A percentile compares a stretch with the other conserved stretches of the same genome.
Evolutionary conservation across 495 filamentous ascomycete genomes (phyloP).

Genomic region (Aspergillus ellipticus): DNA sequence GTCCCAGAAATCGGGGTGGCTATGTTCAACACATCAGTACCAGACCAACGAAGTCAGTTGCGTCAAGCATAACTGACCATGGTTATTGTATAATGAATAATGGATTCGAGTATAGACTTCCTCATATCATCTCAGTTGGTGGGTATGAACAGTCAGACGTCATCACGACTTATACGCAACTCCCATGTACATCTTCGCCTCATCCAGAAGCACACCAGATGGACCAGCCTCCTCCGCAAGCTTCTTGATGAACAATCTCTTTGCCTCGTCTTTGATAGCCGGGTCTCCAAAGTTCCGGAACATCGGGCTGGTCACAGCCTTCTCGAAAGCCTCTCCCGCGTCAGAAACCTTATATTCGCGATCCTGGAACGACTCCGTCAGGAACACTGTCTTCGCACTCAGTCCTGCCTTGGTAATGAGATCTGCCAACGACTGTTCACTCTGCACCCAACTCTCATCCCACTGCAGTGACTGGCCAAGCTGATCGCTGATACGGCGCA

Average conservation of each 20-base stretch:
- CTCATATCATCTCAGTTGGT: too few species aligned
- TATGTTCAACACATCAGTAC: too few species aligned
- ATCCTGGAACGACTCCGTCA: neutral
- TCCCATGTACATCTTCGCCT: slow-evolving; percentile 11
- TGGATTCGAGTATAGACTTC: too few species aligned
- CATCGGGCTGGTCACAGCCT: slow-evolving; percentile 6
- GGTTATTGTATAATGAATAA: too few species aligned
- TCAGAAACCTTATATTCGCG: neutral
- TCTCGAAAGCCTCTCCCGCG: slow-evolving; percentile 3
- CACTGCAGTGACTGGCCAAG: slow-evolving; percentile 6
- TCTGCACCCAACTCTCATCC: slow-evolving; percentile 10
- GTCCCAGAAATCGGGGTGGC: too few species aligned
- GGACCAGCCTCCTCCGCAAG: neutral
- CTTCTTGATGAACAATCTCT: slow-evolving; percentile 4
- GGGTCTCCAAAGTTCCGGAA: slow-evolving; percentile 8
- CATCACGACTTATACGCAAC: neutral
- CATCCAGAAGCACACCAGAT: slow-evolving; percentile 1
- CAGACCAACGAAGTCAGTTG: too few species aligned
- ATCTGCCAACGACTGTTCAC: neutral
- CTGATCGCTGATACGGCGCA: neutral
- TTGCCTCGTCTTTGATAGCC: neutral
- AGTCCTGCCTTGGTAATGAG: neutral
- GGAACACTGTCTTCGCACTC: neutral
- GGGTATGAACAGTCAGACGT: too few species aligned
- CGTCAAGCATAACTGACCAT: too few species aligned